Conservation (phyloP, 169 alveolate genomes). For the Eimeria maxima region DNA sequence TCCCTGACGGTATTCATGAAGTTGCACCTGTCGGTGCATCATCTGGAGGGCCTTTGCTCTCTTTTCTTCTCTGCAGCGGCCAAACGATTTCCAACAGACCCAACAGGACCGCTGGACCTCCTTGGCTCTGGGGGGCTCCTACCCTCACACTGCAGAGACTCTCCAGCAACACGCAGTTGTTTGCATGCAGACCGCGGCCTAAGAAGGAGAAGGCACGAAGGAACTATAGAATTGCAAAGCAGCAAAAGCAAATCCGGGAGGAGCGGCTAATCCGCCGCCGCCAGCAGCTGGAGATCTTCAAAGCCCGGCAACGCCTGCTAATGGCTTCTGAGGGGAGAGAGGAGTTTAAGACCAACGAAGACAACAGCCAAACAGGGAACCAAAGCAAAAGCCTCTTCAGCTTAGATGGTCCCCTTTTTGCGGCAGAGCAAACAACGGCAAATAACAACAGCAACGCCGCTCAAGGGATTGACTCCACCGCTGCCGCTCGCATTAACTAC, state of each 20-base stretch:
- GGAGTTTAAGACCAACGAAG: not conserved
- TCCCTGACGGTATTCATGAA: not conserved
- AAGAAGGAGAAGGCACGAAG: conserved; percentile 57
- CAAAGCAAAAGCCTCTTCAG: not conserved
- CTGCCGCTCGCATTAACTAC: conserved; percentile 54
- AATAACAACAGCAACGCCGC: not conserved
- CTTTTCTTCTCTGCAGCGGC: not conserved
- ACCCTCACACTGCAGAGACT: not conserved
- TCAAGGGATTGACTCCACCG: not conserved
- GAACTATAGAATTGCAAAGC: conserved; percentile 41
- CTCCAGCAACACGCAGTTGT: not conserved
- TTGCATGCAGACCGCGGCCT: conserved; percentile 67
- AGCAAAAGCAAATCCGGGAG: conserved; percentile 32
- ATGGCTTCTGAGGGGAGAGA: not conserved
- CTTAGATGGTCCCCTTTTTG: not conserved
- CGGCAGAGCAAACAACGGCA: not conserved
- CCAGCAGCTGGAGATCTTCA: conserved; percentile 59
- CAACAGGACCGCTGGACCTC: not conserved
- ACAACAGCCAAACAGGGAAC: not conserved
- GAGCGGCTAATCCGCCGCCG: conserved; percentile 56
- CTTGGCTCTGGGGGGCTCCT: not conserved
- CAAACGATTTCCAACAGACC: not conserved
- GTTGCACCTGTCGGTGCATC: not conserved
- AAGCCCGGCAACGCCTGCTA: conserved; percentile 18
- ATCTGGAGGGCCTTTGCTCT: not conserved